Percentiles rank a stretch among this genome's conserved stretches.
Conservation (phyloP, 306 rosid species). For the Ceratonia siliqua region DNA sequence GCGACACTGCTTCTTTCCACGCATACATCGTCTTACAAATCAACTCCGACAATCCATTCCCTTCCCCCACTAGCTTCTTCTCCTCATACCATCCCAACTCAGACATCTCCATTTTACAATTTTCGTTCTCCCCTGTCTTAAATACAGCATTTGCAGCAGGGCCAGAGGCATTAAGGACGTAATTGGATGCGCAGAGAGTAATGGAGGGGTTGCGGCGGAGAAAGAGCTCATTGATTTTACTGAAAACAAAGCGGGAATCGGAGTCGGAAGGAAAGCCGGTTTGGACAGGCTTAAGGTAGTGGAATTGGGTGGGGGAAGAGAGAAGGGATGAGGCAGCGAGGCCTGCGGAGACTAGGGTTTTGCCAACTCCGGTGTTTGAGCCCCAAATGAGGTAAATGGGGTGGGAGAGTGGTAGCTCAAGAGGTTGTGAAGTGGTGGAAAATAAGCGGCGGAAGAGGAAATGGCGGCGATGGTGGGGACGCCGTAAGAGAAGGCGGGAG, state of each 20-base stretch:
- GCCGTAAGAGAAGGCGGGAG: conserved; percentile 35
- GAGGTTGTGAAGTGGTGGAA: conserved; percentile 38
- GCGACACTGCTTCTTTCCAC: conserved; percentile 85
- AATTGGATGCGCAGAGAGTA: conserved; percentile 58
- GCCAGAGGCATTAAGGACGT: conserved; percentile 53
- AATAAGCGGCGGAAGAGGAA: conserved; percentile 24
- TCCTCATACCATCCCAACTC: conserved; percentile 38
- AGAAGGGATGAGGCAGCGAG: conserved; percentile 68
- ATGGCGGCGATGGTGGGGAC: conserved; percentile 27
- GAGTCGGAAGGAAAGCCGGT: conserved; percentile 91
- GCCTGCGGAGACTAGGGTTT: conserved; percentile 94
- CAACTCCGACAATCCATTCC: conserved; percentile 43
- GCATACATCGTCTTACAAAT: conserved; percentile 84
- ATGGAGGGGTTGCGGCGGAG: conserved; percentile 36
- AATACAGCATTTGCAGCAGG: conserved; percentile 30
- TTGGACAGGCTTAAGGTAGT: conserved; percentile 86
- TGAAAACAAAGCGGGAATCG: conserved; percentile 76
- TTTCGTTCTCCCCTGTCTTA: background rate
- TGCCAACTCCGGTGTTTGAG: conserved; percentile 87
- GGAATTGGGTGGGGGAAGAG: conserved; percentile 49
- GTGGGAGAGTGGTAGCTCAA: conserved; percentile 61
- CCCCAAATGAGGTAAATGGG: conserved; percentile 88
- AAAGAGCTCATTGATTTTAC: conserved; percentile 48
- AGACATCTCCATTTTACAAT: conserved; percentile 30
- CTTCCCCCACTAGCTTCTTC: conserved; percentile 2